These are phyloP conservation scores for Aspergillus bridgeri DNA, from an alignment of 495 filamentous ascomycete genomes.

Conservation along the genomic window DNA sequence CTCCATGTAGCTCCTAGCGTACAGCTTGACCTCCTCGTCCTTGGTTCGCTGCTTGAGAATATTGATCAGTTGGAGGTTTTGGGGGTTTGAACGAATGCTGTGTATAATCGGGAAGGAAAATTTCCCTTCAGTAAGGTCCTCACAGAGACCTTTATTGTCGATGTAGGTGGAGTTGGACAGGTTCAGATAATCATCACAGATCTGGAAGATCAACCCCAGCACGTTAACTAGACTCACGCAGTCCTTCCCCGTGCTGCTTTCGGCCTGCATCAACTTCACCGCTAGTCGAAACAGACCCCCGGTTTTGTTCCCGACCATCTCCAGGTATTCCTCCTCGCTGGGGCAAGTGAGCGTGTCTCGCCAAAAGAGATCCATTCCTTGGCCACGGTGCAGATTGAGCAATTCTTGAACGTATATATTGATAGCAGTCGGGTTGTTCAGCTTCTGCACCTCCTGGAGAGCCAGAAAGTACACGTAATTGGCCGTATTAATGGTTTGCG, in stretches of 20 bases:
- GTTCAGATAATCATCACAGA: slow-evolving; percentile 95
- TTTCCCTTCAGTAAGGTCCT: slow-evolving; percentile 97
- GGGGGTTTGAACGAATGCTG: slow-evolving; percentile 76
- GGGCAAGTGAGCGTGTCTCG: slow-evolving; percentile 90
- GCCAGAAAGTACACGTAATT: slow-evolving; percentile 97
- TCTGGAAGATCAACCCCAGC: slow-evolving; percentile 91
- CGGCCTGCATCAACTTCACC: slow-evolving; percentile 94
- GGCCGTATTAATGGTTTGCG: slow-evolving; percentile 94
- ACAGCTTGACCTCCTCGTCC: slow-evolving; percentile 84
- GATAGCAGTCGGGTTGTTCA: slow-evolving; percentile 67
- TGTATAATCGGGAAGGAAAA: slow-evolving; percentile 98
- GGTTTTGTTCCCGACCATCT: slow-evolving; percentile 99
- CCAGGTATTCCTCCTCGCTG: slow-evolving; percentile 92
- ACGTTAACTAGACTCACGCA: slow-evolving; percentile 86
- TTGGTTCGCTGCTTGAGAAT: slow-evolving; percentile 87
- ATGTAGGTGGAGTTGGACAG: slow-evolving; percentile 69
- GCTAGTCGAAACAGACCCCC: slow-evolving; percentile 93
- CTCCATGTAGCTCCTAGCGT: slow-evolving; percentile 91
- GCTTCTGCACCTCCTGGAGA: slow-evolving; percentile 73
- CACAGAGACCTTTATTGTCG: slow-evolving; percentile 88
- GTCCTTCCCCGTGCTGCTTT: slow-evolving; percentile 60
- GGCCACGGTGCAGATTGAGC: slow-evolving; percentile 89
- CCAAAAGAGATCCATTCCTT: slow-evolving; percentile 98
- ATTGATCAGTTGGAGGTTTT: slow-evolving; percentile 79
- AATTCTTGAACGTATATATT: slow-evolving; percentile 85